Evolutionary conservation across 2,329 filamentous ascomycete species (phyloP), one percentile per base, ranked within the genome.

Genomic region (Colletotrichum sp.): DNA sequence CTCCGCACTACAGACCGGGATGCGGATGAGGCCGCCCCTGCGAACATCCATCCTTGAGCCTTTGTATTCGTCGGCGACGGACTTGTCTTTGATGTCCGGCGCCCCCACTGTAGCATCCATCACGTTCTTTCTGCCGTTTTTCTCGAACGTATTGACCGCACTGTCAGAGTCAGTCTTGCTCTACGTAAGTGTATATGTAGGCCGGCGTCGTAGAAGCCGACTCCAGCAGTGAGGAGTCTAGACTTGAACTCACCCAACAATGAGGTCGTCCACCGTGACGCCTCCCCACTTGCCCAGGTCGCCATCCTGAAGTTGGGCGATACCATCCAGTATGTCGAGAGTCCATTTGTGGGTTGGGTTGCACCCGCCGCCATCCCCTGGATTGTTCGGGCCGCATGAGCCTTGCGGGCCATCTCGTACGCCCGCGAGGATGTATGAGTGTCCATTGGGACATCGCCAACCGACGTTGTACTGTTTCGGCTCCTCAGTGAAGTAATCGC

Each of bases 341-440:
- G 52, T 69, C 52, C 60, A 39, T 64, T 36, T 34, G 16, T 22
- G 16, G 60, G 52, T 22, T 6, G 28, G 28, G 2, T 28, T 26
- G 28, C 48, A 57, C 16, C 36, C 36, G 18, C 28, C 48, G 18
- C n/a, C 39, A 24, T 7, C 36, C n/a, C 22, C 52, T n/a, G 52
- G 64, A n/a, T 22, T 0, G 44, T 0, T 22, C 8, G 64, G 34
- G 22, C 3, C 64, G 34, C 34, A 39, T 28, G 34, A 16, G 32
- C 15, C 36, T 48, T 39, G 63, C 4, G 67, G 67, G 22, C 24
- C 55, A 1, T 70, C 67, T 24, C 32, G 22, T 24, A 62, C 55
- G 1, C 67, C 67, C 32, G 55, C 57, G 3, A 70, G 67, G 55
- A 62, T 70, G 57, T 52, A 70, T 12, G 67, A 70, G 57, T 62